Conservation (phyloP, 78 protist species). For the Dictyostelium brefeldianum region DNA sequence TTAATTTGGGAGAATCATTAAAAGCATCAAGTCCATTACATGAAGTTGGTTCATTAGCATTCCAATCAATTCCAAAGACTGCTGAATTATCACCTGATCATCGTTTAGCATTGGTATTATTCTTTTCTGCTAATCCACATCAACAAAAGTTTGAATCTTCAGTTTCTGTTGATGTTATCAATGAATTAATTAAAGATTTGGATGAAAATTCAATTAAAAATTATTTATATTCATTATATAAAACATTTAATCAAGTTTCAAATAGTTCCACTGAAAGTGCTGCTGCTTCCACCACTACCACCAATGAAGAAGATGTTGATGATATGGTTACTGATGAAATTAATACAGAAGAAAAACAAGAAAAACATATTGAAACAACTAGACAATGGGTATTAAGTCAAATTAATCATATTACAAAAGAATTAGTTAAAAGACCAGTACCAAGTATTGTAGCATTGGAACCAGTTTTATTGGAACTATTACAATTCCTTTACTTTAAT, state of each 20-base stretch:
- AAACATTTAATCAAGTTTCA: not conserved
- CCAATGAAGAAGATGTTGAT: not conserved
- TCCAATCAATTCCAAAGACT: slow-evolving; percentile 68
- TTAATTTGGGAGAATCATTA: slow-evolving; percentile 33
- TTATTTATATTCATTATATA: slow-evolving; percentile 19
- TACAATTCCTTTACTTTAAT: slow-evolving; percentile 67
- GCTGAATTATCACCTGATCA: slow-evolving; percentile 62
- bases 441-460: not conserved
- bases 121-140: slow-evolving; percentile 2
- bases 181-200: slow-evolving; percentile 25
- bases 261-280: not conserved
- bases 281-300: not conserved
- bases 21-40: slow-evolving; percentile 36
- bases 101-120: slow-evolving; percentile 43
- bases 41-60: slow-evolving; percentile 65
- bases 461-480: slow-evolving; percentile 6
- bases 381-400: slow-evolving; percentile 60
- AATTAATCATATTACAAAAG: slow-evolving; percentile 33
- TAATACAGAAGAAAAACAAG: not conserved
- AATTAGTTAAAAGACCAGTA: not conserved
- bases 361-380: not conserved
- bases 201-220: slow-evolving; percentile 17
- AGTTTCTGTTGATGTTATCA: slow-evolving; percentile 45
- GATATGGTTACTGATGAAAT: slow-evolving; percentile 20
- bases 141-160: slow-evolving; percentile 19